Percentiles rank a stretch among this genome's conserved stretches.
phyloP scores from a whole-genome alignment of 352 stramenopile genomes.

The Phytophthora pini region DNA sequence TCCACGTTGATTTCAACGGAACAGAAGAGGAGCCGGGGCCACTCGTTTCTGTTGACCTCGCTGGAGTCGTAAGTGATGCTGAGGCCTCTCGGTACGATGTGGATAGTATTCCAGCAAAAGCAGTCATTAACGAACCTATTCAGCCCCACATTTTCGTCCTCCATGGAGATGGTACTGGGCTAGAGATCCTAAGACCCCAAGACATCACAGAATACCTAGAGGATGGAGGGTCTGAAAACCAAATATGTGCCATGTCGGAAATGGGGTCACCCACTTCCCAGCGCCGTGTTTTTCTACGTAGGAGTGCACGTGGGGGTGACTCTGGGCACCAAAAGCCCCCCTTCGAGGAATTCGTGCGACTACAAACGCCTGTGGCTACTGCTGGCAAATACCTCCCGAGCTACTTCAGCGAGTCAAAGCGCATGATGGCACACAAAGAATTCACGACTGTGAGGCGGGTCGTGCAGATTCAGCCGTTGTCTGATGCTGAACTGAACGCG shows the following conservation, averaged over 20 bases:
- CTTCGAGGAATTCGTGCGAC: constrained; percentile 46
- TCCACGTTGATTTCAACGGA: constrained; percentile 48
- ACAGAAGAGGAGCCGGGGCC: constrained; percentile 34
- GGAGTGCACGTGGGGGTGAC: constrained; percentile 9
- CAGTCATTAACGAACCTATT: constrained; percentile 81
- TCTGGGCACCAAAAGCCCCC: constrained; percentile 12
- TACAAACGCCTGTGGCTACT: constrained; percentile 52
- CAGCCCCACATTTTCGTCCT: constrained; percentile 75
- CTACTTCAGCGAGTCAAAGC: constrained; percentile 33
- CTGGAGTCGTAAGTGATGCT: constrained; percentile 59
- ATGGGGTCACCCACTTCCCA: background rate
- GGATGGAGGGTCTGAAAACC: constrained; percentile 4
- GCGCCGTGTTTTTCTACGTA: constrained; percentile 30
- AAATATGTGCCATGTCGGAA: constrained; percentile 9
- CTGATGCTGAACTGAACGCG: constrained; percentile 32
- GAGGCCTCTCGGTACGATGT: constrained; percentile 63
- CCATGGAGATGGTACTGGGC: constrained; percentile 73
- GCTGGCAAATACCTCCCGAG: constrained; percentile 50
- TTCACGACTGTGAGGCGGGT: constrained; percentile 61
- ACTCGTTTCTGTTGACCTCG: constrained; percentile 54
- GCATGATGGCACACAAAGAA: constrained; percentile 15
- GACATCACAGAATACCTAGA: constrained; percentile 49
- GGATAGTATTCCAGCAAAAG: constrained; percentile 53
- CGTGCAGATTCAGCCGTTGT: constrained; percentile 53
- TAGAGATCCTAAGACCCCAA: constrained; percentile 59